Percentiles rank a stretch among this genome's conserved stretches.
phyloP scores from a whole-genome alignment of 2,329 filamentous ascomycete genomes.

The Didymella keratinophila region DNA sequence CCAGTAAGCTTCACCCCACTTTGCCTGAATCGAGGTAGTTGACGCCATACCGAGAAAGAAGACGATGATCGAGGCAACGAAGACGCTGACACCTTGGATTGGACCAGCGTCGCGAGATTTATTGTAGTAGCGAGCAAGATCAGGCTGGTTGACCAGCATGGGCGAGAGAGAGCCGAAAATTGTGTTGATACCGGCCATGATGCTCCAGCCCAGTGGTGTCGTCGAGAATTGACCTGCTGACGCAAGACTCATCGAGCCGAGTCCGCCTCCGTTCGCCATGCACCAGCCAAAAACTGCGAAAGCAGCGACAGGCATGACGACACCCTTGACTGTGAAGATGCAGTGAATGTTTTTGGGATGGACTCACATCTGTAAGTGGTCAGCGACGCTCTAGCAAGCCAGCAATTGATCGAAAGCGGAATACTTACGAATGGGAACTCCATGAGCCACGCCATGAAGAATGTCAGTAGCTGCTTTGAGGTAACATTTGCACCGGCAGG shows the following conservation, averaged over 20 bases:
- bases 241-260: conserved; percentile 27
- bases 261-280: conserved; percentile 46
- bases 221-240: conserved; percentile 16
- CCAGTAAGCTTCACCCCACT: conserved; percentile 53
- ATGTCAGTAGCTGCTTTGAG: conserved; percentile 44
- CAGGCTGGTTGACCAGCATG: conserved; percentile 54
- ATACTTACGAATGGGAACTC: conserved; percentile 40
- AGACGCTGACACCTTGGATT: conserved; percentile 48
- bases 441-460: conserved; percentile 43
- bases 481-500: conserved; percentile 43
- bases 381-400: background rate
- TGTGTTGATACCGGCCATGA: conserved; percentile 55
- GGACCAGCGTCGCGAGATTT: conserved; percentile 39
- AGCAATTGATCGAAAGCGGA: background rate
- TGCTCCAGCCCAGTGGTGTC: conserved; percentile 45
- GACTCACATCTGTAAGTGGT: conserved; percentile 32
- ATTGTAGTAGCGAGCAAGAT: conserved; percentile 53
- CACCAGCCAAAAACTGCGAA: conserved; percentile 49
- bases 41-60: conserved; percentile 54
- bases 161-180: conserved; percentile 53
- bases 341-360: conserved; percentile 44
- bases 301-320: conserved; percentile 46
- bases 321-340: conserved; percentile 38
- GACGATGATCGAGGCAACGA: conserved; percentile 51
- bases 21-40: conserved; percentile 47